Percentiles rank a stretch among this genome's conserved stretches.
phyloP scores from a whole-genome alignment of 495 filamentous ascomycete genomes.

The Xylaria longipes region DNA sequence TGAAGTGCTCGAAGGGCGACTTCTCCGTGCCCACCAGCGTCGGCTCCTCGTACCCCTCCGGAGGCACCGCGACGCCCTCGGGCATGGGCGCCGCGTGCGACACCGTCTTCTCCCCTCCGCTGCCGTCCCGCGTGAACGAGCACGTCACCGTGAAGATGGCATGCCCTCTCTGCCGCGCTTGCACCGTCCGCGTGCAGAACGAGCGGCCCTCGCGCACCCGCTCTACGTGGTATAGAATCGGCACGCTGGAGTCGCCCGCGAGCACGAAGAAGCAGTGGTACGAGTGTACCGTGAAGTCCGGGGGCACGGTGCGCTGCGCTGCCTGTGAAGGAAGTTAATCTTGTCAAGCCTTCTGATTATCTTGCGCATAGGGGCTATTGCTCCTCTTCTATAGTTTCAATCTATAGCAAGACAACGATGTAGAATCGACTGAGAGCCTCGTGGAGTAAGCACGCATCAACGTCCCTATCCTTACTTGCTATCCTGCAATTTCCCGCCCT shows the following conservation, averaged over 20 bases:
- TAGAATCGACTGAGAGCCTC: neutral
- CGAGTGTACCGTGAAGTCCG: constrained; percentile 82
- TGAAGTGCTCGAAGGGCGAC: constrained; percentile 63
- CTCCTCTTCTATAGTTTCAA: neutral
- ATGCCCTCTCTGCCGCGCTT: constrained; percentile 86
- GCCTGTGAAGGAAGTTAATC: constrained; percentile 49
- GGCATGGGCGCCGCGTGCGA: constrained; percentile 69
- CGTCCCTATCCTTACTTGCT: no score
- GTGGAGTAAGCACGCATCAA: neutral
- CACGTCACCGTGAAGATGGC: constrained; percentile 94
- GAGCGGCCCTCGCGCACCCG: constrained; percentile 87
- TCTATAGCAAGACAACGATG: neutral
- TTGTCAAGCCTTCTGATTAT: neutral
- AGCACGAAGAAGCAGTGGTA: constrained; percentile 99
- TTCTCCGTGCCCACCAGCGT: constrained; percentile 33
- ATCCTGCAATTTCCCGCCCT: neutral
- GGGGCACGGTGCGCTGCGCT: constrained; percentile 82
- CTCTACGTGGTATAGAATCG: constrained; percentile 91
- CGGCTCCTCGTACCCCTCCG: constrained; percentile 48
- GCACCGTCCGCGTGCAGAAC: constrained; percentile 93
- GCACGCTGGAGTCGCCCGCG: constrained; percentile 80
- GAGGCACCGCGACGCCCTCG: constrained; percentile 44
- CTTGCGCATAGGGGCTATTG: neutral
- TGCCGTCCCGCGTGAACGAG: constrained; percentile 79
- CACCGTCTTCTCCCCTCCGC: constrained; percentile 64